These are phyloP conservation scores for Cymbopogon flexuosus DNA, from an alignment of 202 grass and related monocot genomes.

Conservation along the genomic window DNA sequence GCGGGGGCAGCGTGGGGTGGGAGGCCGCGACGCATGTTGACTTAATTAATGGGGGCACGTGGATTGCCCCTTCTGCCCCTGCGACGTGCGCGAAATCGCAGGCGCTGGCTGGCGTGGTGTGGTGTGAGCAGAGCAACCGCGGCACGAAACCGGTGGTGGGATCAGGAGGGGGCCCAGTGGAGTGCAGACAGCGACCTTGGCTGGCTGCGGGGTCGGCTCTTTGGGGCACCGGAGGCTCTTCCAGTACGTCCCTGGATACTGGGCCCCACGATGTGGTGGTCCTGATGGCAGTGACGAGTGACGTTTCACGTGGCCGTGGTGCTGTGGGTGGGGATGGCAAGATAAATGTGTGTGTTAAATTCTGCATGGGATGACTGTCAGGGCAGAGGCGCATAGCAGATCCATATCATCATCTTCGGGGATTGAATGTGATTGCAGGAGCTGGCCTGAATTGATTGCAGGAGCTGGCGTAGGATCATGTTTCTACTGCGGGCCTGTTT, in stretches of 20 bases:
- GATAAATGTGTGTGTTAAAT: slow-evolving; percentile 43
- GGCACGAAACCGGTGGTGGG: slow-evolving; percentile 55
- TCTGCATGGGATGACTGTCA: slow-evolving; percentile 42
- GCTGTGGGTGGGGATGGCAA: neutral
- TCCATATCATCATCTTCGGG: too few relatives aligned
- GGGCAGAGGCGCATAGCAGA: neutral
- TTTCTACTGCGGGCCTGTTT: too few relatives aligned
- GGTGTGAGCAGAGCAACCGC: slow-evolving; percentile 33
- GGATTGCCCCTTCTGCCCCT: slow-evolving; percentile 27
- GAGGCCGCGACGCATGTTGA: slow-evolving; percentile 33
- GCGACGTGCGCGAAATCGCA: neutral
- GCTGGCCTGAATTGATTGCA: too few relatives aligned
- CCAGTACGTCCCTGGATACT: neutral
- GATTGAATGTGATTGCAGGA: too few relatives aligned
- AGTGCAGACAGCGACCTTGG: slow-evolving; percentile 38
- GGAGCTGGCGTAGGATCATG: too few relatives aligned
- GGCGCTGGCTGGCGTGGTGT: neutral
- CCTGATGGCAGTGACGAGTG: neutral
- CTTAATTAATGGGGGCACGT: slow-evolving; percentile 12
- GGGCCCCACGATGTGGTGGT: accelerated
- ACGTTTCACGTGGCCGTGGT: neutral
- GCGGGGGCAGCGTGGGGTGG: slow-evolving; percentile 21
- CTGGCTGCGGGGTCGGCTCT: neutral
- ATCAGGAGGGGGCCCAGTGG: slow-evolving; percentile 30
- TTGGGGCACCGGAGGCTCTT: neutral